Conservation (phyloP, 768 basidiomycete species). For the Mrakia gelida region DNA sequence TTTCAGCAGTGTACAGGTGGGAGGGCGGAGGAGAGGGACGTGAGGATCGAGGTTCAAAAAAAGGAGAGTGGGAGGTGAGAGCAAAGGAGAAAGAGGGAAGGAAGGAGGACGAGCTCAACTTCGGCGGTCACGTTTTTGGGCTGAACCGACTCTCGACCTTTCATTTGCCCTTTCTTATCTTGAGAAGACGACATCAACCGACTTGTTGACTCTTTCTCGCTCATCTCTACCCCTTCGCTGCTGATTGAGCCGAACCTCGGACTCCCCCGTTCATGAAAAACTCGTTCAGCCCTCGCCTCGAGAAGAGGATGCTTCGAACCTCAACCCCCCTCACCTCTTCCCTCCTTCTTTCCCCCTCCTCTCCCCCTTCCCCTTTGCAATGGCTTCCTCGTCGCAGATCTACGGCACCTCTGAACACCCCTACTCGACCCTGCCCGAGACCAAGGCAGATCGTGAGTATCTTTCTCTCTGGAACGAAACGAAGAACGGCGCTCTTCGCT, state of each 20-base stretch:
- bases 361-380: not conserved
- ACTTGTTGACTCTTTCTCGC: not conserved
- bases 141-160: not conserved
- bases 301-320: too few relatives aligned
- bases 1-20: not conserved
- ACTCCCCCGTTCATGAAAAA: not conserved
- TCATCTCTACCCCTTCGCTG: not conserved
- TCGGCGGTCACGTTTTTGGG: not conserved
- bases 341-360: not conserved
- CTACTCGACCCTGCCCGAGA: slow-evolving; percentile 40
- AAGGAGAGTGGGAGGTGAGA: not conserved
- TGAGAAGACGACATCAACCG: not conserved
- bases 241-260: not conserved
- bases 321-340: not conserved
- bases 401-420: slow-evolving; percentile 28
- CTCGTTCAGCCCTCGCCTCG: not conserved
- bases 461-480: not conserved
- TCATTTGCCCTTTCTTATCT: not conserved
- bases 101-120: not conserved
- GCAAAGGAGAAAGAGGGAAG: not conserved
- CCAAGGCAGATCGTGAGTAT: slow-evolving; percentile 46
- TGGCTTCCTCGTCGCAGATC: not conserved
- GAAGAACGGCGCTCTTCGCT: too few relatives aligned
- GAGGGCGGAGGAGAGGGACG: not conserved
- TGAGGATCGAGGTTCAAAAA: not conserved